Conservation (phyloP, 2,329 filamentous ascomycete genomes). For the Sporothrix humicola region DNA sequence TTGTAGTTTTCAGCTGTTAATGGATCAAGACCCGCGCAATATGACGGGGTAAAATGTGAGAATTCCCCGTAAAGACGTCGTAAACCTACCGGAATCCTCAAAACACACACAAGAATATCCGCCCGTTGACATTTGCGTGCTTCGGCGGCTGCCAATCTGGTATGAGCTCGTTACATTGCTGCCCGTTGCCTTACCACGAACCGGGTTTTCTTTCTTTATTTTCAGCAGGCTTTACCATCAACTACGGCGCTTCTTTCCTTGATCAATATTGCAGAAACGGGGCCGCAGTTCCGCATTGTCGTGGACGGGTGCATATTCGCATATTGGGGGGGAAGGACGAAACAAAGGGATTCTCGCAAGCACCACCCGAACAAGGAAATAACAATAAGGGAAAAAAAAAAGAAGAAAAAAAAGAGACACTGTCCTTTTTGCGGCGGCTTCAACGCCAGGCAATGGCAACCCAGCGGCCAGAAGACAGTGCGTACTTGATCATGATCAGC, state of each 20-base stretch:
- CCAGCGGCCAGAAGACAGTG: neutral
- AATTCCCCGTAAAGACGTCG: neutral
- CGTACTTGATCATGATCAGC: conserved; percentile 26
- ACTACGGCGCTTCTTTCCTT: neutral
- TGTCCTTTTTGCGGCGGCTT: neutral
- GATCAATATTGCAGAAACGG: neutral
- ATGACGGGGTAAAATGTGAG: neutral
- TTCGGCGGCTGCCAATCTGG: neutral
- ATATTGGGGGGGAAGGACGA: neutral
- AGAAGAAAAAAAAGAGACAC: neutral
- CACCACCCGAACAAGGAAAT: neutral
- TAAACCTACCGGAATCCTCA: neutral
- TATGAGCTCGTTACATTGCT: neutral
- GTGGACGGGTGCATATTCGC: neutral
- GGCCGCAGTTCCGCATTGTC: neutral
- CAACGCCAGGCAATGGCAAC: neutral
- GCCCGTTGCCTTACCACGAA: neutral
- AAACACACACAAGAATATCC: neutral
- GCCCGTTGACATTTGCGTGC: neutral
- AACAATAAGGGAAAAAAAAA: neutral
- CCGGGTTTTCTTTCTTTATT: neutral
- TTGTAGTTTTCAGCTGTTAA: conserved; percentile 25
- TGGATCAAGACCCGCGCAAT: neutral
- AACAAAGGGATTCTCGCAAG: neutral
- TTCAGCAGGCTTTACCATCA: neutral